Base-by-base conservation (phyloP, 2,329 filamentous ascomycete species). In the Tolypocladium cylindrosporum region DNA sequence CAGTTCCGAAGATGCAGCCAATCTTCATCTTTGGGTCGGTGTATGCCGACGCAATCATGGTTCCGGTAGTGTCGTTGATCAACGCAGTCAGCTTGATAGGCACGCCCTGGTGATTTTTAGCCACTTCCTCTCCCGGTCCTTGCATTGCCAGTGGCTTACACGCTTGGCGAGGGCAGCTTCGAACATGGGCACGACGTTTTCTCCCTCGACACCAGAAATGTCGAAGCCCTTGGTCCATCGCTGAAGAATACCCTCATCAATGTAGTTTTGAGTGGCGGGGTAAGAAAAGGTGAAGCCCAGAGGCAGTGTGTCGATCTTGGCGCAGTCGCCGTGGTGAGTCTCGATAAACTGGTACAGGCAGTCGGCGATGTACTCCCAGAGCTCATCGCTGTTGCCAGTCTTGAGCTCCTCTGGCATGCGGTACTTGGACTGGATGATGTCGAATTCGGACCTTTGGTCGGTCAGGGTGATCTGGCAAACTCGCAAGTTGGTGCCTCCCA, bases 201-300 rank as follows among this genome's bases (percentile, higher is more conserved):
- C 68, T 56, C 92, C 92, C 77, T 97, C 92, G 51, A 97, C 91
- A 43, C 91, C 92, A 34, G 86, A 82, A 72, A 97, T 96, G 70
- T 97, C 92, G 69, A 97, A 97, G 3, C 93, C 93, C 79, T 97
- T 97, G 65, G 93, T 97, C 93, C 93, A 97, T 66, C 91, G 86
- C 75, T 97, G 92, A 59, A 97, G 81, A 43, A 96, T 82, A 65
- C 92, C 93, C 72, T 96, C 90, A 65, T 97, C 91, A 68, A 97
- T 92, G 74, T 91, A 93, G 66, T 95, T 85, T 73, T 97, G 93
- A 0, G 90, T 94, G 19, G 91, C 92, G 2, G 93, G 93, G 72
- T 96, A 97, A 4, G 90, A 96, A 77, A 97, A 97, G 52, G 93
- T 97, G 77, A 97, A 97, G 68, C 93, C 93, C 8, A 97, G 83